A percentile compares a stretch with the other conserved stretches of the same genome.
Conservation (phyloP, 495 filamentous ascomycete species). For the Penicillium arizonense region DNA sequence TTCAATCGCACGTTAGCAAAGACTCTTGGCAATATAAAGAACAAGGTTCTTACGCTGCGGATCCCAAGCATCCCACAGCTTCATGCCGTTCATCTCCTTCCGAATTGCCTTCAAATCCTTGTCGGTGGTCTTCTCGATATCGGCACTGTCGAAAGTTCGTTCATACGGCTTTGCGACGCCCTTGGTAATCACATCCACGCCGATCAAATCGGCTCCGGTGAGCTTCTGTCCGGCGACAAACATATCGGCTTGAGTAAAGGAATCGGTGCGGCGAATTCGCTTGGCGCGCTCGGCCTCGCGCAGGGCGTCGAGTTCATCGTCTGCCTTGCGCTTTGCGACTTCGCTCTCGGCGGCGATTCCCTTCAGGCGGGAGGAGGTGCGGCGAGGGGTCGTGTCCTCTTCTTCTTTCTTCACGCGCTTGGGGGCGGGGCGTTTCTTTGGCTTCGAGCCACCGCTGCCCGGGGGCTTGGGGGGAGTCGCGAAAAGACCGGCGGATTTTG, state of each 20-base stretch:
- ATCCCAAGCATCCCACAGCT: slow-evolving; percentile 78
- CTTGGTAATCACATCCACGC: slow-evolving; percentile 58
- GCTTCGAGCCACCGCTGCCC: slow-evolving; percentile 26
- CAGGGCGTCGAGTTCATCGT: slow-evolving; percentile 64
- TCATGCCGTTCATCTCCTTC: slow-evolving; percentile 74
- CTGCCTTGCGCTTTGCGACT: slow-evolving; percentile 74
- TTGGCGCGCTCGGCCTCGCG: slow-evolving; percentile 66
- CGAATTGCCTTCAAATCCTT: slow-evolving; percentile 72
- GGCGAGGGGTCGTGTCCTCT: slow-evolving; percentile 47
- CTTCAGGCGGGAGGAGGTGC: slow-evolving; percentile 64
- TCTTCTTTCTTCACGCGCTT: slow-evolving; percentile 50
- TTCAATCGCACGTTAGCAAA: slow-evolving; percentile 10
- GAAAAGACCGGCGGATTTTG: slow-evolving; percentile 53
- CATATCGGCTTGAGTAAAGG: slow-evolving; percentile 73
- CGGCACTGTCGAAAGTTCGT: slow-evolving; percentile 75
- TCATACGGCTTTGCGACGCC: slow-evolving; percentile 73
- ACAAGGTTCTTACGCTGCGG: slow-evolving; percentile 61
- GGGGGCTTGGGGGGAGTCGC: slow-evolving; percentile 27
- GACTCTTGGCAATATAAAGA: background rate
- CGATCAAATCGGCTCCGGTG: slow-evolving; percentile 38
- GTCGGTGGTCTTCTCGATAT: slow-evolving; percentile 79
- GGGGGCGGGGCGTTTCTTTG: slow-evolving; percentile 49
- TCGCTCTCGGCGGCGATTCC: slow-evolving; percentile 70
- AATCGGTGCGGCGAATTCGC: slow-evolving; percentile 66
- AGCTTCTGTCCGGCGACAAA: slow-evolving; percentile 73